Conservation (phyloP, 2,329 filamentous ascomycete species). For the Scedosporium minutisporum region DNA sequence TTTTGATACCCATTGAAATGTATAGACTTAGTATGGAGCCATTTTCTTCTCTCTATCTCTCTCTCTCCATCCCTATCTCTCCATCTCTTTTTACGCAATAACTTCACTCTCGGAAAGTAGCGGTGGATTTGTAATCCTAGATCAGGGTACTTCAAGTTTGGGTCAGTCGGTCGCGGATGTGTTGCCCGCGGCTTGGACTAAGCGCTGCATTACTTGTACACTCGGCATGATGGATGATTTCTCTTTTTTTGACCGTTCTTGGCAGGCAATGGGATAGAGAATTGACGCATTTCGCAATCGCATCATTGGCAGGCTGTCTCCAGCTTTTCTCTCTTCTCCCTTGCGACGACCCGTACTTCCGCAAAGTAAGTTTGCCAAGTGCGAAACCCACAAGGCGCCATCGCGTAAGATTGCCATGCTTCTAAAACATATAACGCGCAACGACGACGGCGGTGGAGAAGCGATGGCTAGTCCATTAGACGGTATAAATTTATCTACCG, state of each 20-base stretch:
- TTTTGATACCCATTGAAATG: slow-evolving; percentile 5
- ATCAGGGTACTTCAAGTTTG: neutral
- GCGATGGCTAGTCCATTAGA: neutral
- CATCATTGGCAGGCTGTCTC: too few species aligned
- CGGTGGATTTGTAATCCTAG: neutral
- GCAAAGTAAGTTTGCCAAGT: neutral
- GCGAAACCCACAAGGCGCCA: neutral
- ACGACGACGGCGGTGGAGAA: neutral
- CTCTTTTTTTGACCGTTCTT: neutral
- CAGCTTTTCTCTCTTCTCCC: neutral
- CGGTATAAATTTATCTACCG: neutral
- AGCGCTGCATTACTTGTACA: neutral
- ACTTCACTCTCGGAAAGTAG: neutral
- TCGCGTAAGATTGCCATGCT: neutral
- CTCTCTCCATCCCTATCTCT: neutral
- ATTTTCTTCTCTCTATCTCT: neutral
- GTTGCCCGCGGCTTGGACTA: neutral
- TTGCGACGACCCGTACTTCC: neutral
- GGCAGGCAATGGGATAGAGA: slow-evolving; percentile 1
- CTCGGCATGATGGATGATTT: neutral
- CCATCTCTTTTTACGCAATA: neutral
- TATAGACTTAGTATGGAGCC: slow-evolving; percentile 6
- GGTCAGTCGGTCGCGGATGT: neutral
- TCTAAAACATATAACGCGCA: neutral
- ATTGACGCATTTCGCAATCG: neutral